Conservation (phyloP, 2,329 filamentous ascomycete genomes). For the Colletotrichum somersetense region DNA sequence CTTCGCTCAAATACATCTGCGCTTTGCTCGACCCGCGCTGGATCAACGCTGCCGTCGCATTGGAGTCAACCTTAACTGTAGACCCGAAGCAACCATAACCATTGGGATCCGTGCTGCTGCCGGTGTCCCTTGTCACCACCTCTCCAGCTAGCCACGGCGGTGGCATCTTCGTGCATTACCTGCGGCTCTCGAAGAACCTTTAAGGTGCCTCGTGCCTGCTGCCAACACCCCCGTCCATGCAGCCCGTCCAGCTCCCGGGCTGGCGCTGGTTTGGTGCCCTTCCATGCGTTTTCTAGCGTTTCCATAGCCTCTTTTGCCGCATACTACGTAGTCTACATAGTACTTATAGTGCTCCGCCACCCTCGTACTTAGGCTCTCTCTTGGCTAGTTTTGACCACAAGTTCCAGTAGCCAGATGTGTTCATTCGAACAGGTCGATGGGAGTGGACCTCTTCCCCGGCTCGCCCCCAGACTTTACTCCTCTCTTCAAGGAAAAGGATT, state of each 20-base stretch:
- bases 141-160: conserved; percentile 21
- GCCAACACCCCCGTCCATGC: not conserved
- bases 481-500: not conserved
- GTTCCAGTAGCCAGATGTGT: not conserved
- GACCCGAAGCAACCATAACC: not conserved
- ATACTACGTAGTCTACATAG: not conserved
- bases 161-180: not conserved
- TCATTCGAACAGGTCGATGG: not conserved
- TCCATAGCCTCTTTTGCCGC: conserved; percentile 23
- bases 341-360: not conserved
- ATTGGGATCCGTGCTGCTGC: too few species aligned
- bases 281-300: conserved; percentile 39
- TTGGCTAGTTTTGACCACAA: not conserved
- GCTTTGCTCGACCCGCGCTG: too few species aligned
- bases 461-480: conserved; percentile 8
- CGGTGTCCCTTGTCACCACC: not conserved
- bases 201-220: not conserved
- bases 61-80: not conserved
- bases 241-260: not conserved
- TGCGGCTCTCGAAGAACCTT: not conserved
- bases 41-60: not conserved
- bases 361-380: not conserved
- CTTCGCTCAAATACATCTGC: not conserved
- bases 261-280: conserved; percentile 10
- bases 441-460: conserved; percentile 9